These are phyloP conservation scores for Yamadazyma songkhlaensis DNA, from an alignment of 1,139 yeast species.

Conservation along the genomic window DNA sequence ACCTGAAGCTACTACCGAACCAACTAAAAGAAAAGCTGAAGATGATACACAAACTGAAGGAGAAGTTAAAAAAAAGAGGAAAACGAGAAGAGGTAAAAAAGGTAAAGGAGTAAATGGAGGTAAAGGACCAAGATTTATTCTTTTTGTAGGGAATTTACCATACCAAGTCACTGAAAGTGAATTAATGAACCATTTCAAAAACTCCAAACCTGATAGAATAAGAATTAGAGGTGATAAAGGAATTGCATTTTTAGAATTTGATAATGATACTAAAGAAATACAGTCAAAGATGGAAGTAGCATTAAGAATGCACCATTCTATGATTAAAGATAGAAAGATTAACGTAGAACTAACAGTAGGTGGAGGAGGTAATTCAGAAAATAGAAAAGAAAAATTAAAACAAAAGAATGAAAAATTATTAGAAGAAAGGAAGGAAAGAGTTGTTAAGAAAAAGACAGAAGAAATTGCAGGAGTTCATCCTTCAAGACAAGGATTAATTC, in stretches of 20 bases:
- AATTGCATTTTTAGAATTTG: conserved; percentile 89
- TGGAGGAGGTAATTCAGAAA: conserved; percentile 90
- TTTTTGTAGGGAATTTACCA: conserved; percentile 93
- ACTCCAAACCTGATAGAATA: conserved; percentile 67
- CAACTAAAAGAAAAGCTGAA: conserved; percentile 16
- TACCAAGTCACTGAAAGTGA: conserved; percentile 64
- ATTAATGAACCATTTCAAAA: conserved; percentile 69
- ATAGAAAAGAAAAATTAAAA: conserved; percentile 67
- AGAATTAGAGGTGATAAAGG: conserved; percentile 84
- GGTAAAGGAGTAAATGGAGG: conserved; percentile 53
- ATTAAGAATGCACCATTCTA: conserved; percentile 74
- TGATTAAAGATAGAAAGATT: conserved; percentile 66
- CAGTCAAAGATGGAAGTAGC: conserved; percentile 82
- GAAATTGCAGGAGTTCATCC: conserved; percentile 52
- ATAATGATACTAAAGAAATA: conserved; percentile 58
- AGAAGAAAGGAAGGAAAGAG: conserved; percentile 58
- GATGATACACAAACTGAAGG: conserved; percentile 13
- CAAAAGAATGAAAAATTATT: conserved; percentile 73
- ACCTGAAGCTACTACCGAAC: conserved; percentile 14
- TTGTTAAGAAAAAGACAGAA: conserved; percentile 26
- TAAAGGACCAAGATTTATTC: conserved; percentile 67
- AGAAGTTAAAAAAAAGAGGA: conserved; percentile 60
- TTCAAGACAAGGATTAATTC: conserved; percentile 34
- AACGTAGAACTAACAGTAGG: conserved; percentile 97
- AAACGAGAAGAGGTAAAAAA: conserved; percentile 75